Conservation (phyloP, 306 rosid species). For the Casuarina cunninghamiana region DNA sequence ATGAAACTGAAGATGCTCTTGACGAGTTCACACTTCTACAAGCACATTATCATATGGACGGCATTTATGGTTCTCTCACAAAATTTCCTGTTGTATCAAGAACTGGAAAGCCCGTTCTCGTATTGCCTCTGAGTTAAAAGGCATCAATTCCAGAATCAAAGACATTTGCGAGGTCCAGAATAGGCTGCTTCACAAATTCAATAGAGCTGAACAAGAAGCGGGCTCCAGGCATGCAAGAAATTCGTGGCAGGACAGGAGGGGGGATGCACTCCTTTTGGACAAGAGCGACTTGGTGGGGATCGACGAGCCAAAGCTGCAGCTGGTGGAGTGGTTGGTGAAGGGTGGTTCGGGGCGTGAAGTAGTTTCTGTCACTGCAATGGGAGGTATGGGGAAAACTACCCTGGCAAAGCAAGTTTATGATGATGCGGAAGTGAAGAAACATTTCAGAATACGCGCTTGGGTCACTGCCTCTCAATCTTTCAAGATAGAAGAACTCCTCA, state of each 20-base stretch:
- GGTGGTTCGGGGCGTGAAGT: neutral
- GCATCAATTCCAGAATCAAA: constrained; percentile 26
- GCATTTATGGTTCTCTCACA: neutral
- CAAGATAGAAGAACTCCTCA: constrained; percentile 23
- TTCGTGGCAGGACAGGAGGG: neutral
- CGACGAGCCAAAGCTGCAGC: neutral
- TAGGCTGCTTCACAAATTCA: constrained; percentile 20
- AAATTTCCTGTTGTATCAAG: neutral
- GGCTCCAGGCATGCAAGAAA: neutral
- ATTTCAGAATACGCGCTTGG: constrained; percentile 18
- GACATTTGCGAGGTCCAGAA: constrained; percentile 9
- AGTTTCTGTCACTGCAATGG: constrained; percentile 15
- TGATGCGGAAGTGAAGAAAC: neutral
- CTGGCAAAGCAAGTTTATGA: constrained; percentile 6
- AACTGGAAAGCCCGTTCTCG: constrained; percentile 3
- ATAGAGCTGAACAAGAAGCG: neutral
- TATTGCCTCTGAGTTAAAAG: constrained; percentile 6
- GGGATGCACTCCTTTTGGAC: neutral
- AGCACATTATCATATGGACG: neutral
- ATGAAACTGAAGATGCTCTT: constrained; percentile 39
- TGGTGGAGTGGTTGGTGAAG: neutral
- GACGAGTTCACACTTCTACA: constrained; percentile 33
- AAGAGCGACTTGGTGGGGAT: constrained; percentile 7
- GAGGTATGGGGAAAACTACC: constrained; percentile 18
- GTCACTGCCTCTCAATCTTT: constrained; percentile 21